A percentile compares a stretch with the other conserved stretches of the same genome.
Conservation (phyloP, 176 grass and related monocot species). For the Luzula sylvatica region DNA sequence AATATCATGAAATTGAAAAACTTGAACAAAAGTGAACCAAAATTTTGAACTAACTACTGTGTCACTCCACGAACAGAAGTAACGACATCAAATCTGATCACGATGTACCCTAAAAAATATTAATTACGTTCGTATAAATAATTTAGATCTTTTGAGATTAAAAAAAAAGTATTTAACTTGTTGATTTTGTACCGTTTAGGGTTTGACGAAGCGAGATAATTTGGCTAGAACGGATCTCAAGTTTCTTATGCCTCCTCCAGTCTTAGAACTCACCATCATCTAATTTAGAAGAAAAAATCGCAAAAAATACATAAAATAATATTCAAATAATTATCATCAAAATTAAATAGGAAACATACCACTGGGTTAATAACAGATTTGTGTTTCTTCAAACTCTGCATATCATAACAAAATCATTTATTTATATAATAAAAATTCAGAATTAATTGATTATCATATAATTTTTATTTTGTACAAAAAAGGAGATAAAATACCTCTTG, state of each 20-base stretch:
- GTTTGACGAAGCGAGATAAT: conserved; percentile 63
- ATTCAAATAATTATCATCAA: too few relatives aligned
- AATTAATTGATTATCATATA: background rate
- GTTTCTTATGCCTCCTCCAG: conserved; percentile 56
- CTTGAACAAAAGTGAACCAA: too few relatives aligned
- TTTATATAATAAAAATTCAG: conserved; percentile 1
- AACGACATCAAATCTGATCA: too few relatives aligned
- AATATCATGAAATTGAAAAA: too few relatives aligned
- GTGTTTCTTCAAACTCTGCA: conserved; percentile 69
- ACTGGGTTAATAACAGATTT: conserved; percentile 63
- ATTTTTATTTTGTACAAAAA: background rate
- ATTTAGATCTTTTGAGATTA: too few relatives aligned
- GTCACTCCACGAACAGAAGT: too few relatives aligned
- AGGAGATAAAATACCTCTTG: conserved; percentile 38
- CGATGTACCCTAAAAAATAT: background rate
- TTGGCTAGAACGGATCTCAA: conserved; percentile 64
- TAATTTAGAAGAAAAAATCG: background rate
- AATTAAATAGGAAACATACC: conserved; percentile 36
- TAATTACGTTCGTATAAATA: background rate
- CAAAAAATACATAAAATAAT: too few relatives aligned
- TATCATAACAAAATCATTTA: conserved; percentile 1
- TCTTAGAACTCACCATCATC: conserved; percentile 95
- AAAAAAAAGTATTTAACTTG: background rate
- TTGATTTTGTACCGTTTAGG: conserved; percentile 21
- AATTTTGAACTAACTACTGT: too few relatives aligned